These are phyloP conservation scores for Leishmania tarentolae DNA, from an alignment of 208 protist genomes.

Conservation along the genomic window DNA sequence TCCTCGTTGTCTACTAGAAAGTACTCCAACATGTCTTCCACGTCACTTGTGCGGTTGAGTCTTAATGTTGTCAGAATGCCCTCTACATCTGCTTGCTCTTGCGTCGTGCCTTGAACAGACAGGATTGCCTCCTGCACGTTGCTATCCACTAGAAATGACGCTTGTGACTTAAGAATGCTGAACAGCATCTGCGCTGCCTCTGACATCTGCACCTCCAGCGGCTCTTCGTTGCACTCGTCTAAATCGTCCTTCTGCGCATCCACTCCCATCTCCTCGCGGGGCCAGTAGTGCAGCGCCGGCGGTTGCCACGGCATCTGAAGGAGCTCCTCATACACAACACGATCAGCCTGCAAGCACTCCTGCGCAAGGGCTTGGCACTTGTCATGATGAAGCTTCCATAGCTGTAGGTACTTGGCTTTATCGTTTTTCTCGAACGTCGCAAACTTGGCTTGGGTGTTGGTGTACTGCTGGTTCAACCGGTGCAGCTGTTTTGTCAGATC, in stretches of 20 bases:
- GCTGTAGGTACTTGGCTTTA: constrained; percentile 91
- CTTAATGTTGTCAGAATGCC: constrained; percentile 93
- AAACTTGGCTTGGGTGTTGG: constrained; percentile 96
- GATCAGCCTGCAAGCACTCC: constrained; percentile 92
- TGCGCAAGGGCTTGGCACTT: constrained; percentile 88
- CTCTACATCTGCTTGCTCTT: constrained; percentile 88
- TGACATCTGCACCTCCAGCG: constrained; percentile 66
- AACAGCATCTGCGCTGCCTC: constrained; percentile 85
- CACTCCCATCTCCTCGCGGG: constrained; percentile 47
- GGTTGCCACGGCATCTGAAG: constrained; percentile 90
- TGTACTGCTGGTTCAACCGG: constrained; percentile 94
- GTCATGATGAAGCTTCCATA: constrained; percentile 96
- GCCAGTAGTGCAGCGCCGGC: constrained; percentile 83
- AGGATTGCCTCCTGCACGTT: constrained; percentile 73
- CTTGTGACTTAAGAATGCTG: constrained; percentile 84
- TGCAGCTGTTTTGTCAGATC: constrained; percentile 94
- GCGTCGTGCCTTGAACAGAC: constrained; percentile 66
- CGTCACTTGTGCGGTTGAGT: constrained; percentile 83
- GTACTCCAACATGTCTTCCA: constrained; percentile 90
- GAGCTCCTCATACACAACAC: constrained; percentile 95
- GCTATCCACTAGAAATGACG: constrained; percentile 87
- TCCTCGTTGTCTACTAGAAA: constrained; percentile 77
- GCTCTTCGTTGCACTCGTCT: constrained; percentile 45
- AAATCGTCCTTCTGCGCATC: constrained; percentile 47
- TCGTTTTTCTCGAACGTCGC: constrained; percentile 93